These are phyloP conservation scores for Croton laevigatus DNA, from an alignment of 441 rosid genomes.

Conservation along the genomic window DNA sequence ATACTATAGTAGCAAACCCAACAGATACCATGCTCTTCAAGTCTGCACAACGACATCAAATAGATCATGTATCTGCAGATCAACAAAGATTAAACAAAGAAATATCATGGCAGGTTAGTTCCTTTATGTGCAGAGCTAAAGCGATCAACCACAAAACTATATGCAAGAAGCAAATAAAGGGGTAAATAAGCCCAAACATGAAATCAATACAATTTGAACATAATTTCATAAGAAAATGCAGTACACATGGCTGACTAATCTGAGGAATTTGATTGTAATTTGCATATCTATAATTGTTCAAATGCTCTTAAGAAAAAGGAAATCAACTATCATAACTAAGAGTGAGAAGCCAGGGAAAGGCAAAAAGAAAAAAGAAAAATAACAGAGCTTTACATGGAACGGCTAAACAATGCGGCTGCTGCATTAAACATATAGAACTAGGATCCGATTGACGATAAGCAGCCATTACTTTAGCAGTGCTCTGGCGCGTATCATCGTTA, in stretches of 20 bases:
- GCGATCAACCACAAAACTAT: background rate
- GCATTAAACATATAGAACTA: slow-evolving; percentile 54
- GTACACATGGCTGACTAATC: background rate
- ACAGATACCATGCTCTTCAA: slow-evolving; percentile 28
- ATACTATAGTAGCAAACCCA: slow-evolving; percentile 54
- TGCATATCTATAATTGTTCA: too few species aligned
- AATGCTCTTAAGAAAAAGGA: too few species aligned
- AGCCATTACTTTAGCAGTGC: slow-evolving; percentile 83
- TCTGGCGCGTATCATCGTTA: slow-evolving; percentile 75
- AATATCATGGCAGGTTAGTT: background rate
- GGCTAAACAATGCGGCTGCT: slow-evolving; percentile 79
- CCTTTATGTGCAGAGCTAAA: background rate
- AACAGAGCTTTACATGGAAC: slow-evolving; percentile 61
- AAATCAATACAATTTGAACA: background rate
- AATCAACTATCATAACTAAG: too few species aligned
- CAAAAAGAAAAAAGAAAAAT: background rate
- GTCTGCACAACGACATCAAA: slow-evolving; percentile 23
- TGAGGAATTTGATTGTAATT: background rate
- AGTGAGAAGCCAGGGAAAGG: too few species aligned
- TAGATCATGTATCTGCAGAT: background rate
- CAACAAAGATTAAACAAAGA: slow-evolving; percentile 3
- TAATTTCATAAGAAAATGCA: background rate
- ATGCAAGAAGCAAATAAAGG: too few species aligned
- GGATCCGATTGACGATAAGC: slow-evolving; percentile 51
- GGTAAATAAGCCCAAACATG: background rate